phyloP scores from a whole-genome alignment of 1,284 basidiomycete species.

The Rhodotorula sp. region DNA sequence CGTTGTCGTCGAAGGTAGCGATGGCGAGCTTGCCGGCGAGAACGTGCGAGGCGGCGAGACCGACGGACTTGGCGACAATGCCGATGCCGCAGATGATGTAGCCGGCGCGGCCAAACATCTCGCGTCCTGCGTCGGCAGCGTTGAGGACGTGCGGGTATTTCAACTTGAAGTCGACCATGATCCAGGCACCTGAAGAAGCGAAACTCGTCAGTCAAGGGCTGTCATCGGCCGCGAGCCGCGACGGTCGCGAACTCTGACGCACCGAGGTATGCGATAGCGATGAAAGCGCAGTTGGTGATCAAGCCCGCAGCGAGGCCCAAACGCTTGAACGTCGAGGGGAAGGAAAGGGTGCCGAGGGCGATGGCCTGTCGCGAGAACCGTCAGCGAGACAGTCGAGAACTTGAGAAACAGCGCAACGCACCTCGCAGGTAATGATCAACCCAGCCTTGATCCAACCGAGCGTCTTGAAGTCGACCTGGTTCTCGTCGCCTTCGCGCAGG shows the following conservation, averaged over 20 bases:
- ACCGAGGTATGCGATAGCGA: neutral
- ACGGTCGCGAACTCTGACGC: neutral
- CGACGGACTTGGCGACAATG: constrained; percentile 14
- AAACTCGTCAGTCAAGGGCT: neutral
- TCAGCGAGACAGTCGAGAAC: too few species aligned
- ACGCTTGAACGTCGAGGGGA: constrained; percentile 11
- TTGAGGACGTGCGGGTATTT: constrained; percentile 19
- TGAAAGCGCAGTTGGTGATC: constrained; percentile 14
- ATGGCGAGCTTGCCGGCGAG: constrained; percentile 26
- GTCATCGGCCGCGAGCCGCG: neutral
- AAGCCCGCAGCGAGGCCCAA: constrained; percentile 14
- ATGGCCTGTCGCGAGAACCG: constrained; percentile 2
- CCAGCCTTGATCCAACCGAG: constrained; percentile 20
- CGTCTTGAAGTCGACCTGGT: constrained; percentile 7
- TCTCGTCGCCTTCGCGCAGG: constrained; percentile 10
- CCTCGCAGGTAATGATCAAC: constrained; percentile 18
- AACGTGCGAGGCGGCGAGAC: constrained; percentile 14
- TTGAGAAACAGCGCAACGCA: neutral
- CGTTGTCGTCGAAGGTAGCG: constrained; percentile 3
- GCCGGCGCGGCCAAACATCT: constrained; percentile 16
- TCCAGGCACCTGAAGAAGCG: neutral
- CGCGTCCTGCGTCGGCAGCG: constrained; percentile 14
- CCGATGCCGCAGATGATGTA: neutral
- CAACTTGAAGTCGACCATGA: constrained; percentile 17
- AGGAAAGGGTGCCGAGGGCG: constrained; percentile 19